These are phyloP conservation scores for Fusarium mangiferae DNA, from an alignment of 2,329 filamentous ascomycete species.

Conservation along the genomic window DNA sequence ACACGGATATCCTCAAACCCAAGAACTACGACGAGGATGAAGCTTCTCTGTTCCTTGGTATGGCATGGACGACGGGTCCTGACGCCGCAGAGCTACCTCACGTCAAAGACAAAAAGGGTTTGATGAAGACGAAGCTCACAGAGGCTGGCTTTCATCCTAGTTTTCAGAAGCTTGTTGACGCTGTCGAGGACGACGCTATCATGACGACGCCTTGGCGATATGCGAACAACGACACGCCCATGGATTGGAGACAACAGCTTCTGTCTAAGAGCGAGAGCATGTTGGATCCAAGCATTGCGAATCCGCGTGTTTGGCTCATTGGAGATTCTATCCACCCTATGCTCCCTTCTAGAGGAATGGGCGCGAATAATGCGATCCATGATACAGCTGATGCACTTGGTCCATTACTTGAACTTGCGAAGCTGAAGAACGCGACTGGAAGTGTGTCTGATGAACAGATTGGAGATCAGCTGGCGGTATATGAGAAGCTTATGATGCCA, in stretches of 20 bases:
- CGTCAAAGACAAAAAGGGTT: not conserved
- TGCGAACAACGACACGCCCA: not conserved
- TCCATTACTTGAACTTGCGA: not conserved
- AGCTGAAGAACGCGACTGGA: accelerated
- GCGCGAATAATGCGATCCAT: not conserved
- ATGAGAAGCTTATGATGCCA: not conserved
- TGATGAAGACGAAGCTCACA: not conserved
- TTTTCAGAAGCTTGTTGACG: not conserved
- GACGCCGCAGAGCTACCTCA: not conserved
- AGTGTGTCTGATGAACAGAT: not conserved
- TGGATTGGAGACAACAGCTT: not conserved
- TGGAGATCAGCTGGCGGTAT: accelerated
- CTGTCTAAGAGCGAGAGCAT: accelerated
- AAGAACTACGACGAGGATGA: not conserved
- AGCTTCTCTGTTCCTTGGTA: not conserved
- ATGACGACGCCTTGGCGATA: not conserved
- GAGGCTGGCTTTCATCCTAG: not conserved
- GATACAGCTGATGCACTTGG: not conserved
- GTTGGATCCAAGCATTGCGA: accelerated
- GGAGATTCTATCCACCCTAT: not conserved
- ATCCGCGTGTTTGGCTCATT: not conserved
- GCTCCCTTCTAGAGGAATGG: not conserved
- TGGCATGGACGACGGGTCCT: not conserved
- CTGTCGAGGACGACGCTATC: not conserved
- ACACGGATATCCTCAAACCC: accelerated